Evolutionary conservation across 352 stramenopile species (phyloP).

Genomic region (Blastocystis sp.): DNA sequence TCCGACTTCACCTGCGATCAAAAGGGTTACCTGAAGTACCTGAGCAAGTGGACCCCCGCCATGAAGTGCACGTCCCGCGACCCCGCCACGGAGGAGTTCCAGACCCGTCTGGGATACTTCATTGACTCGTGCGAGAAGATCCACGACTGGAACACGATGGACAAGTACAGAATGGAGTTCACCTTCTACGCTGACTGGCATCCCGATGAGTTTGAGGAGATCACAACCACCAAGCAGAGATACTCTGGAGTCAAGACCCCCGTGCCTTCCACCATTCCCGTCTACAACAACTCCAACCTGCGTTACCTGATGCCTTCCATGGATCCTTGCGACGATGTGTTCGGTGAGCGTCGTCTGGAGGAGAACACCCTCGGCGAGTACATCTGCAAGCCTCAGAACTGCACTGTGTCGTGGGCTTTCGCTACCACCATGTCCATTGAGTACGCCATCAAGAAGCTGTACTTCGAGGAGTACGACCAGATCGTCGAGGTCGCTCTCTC

Average conservation of each 20-base stretch:
- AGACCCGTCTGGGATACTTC: neutral
- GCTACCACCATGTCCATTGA: neutral
- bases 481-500: neutral
- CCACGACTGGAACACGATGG: neutral
- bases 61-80: neutral
- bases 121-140: neutral
- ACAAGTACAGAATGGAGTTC: neutral
- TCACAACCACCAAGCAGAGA: neutral
- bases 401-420: neutral
- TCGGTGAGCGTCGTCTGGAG: no score
- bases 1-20: neutral
- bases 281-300: neutral
- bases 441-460: slow-evolving; percentile 15
- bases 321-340: neutral
- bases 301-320: slow-evolving; percentile 1
- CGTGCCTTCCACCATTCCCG: neutral
- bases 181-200: neutral
- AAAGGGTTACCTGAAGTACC: neutral
- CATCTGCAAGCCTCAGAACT: neutral
- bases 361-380: neutral
- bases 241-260: neutral
- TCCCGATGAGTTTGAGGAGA: slow-evolving; percentile 6
- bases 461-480: neutral
- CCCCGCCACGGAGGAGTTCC: neutral
- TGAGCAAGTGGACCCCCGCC: neutral